Evolutionary conservation across 2,329 filamentous ascomycete species (phyloP), one percentile per base, ranked within the genome.

Genomic region (Didymella glomerata): DNA sequence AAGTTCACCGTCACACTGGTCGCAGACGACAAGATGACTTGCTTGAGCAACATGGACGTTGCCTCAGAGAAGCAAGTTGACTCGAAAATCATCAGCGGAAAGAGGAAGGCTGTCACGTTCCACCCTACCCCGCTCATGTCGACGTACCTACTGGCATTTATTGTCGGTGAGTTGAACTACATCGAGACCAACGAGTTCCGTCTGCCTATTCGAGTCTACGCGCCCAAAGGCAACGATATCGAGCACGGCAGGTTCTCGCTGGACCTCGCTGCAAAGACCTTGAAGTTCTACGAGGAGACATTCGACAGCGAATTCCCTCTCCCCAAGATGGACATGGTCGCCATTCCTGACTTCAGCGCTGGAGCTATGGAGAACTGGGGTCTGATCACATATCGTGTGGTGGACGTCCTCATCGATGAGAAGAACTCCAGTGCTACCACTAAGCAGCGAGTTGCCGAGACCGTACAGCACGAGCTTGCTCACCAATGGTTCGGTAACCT

Each of bases 321-420:
- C 41, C 92, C 92, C 51, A 96, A 96, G 85, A 95, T 96, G 91
- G 92, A 96, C 78, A 95, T 96, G 90, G 89, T 96, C 68, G 93
- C 94, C 44, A 93, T 98, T 73, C 94, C 94, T 16, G 94, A 98
- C 76, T 98, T 98, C 76, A 92, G 92, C 49, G 92, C 93, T 48
- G 94, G 94, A 63, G 94, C 93, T 60, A 97, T 98, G 93, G 93
- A 98, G 84, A 98, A 98, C 78, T 98, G 94, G 94, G 94, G 94
- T 74, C 83, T 98, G 51, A 88, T 98, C 68, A 98, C 94, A 7
- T 98, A 97, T 81, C 90, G 94, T 65, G 91, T 96, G 22, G 93
- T 97, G 32, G 92, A 96, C 73, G 79, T 98, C 46, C 85, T 98
- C 59, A 87, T 96, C 62, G 94, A 98, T 70, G 92, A 97, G 79